A percentile compares a stretch with the other conserved stretches of the same genome.
Evolutionary conservation across 176 grass and related monocot genomes (phyloP).

Genomic region (Tillandsia leiboldiana): DNA sequence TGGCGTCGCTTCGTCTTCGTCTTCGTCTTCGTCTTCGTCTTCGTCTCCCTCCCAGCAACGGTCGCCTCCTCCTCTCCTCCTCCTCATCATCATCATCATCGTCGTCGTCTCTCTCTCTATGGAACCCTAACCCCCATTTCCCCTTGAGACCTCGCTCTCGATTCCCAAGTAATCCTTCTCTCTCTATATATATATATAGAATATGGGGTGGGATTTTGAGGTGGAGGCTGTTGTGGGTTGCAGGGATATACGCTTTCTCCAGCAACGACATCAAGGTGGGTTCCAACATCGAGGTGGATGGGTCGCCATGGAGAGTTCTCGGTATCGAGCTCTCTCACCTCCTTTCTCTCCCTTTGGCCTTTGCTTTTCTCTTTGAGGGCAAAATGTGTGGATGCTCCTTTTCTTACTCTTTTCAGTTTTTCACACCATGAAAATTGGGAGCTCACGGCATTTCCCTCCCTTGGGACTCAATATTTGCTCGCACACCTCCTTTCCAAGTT

Average conservation of each 20-base stretch:
- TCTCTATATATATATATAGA: background rate
- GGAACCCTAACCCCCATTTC: background rate
- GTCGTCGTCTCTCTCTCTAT: background rate
- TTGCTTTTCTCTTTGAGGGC: background rate
- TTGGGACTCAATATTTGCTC: no score
- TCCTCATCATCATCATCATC: constrained; percentile 1
- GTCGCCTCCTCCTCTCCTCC: constrained; percentile 3
- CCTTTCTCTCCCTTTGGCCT: background rate
- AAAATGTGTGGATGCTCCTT: no score
- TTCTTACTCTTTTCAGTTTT: no score
- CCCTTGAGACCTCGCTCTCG: background rate
- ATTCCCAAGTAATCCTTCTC: no score
- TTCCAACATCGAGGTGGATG: constrained; percentile 72
- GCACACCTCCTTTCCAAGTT: no score
- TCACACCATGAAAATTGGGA: no score
- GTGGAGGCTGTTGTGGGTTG: background rate
- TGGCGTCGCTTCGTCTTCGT: constrained; percentile 44
- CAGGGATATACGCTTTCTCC: constrained; percentile 70
- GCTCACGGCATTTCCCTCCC: no score
- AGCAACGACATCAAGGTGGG: constrained; percentile 96
- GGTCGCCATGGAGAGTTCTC: constrained; percentile 70
- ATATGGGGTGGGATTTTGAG: background rate
- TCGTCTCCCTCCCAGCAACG: constrained; percentile 5
- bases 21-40: constrained; percentile 22
- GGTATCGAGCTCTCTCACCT: constrained; percentile 21